These are phyloP conservation scores for Silene latifolia DNA, from an alignment of 148 eudicot species.

Conservation along the genomic window DNA sequence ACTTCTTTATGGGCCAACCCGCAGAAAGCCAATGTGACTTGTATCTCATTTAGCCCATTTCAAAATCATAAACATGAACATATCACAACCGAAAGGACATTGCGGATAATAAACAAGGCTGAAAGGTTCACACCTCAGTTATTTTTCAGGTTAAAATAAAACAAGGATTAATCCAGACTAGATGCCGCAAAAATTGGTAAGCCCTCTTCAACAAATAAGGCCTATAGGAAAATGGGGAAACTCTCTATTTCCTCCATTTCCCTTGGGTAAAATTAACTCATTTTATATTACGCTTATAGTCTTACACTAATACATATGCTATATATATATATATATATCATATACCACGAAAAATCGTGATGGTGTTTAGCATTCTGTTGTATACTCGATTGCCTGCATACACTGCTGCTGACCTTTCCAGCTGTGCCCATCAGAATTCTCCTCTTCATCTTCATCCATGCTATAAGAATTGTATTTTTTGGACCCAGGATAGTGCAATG, in stretches of 20 bases:
- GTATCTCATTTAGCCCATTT: background rate
- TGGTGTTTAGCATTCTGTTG: slow-evolving; percentile 12
- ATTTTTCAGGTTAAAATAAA: background rate
- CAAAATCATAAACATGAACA: background rate
- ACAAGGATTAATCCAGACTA: background rate
- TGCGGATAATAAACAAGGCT: background rate
- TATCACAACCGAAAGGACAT: background rate
- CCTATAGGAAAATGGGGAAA: slow-evolving; percentile 11
- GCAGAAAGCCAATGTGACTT: too few relatives aligned
- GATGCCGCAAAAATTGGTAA: slow-evolving; percentile 25
- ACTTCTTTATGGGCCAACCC: too few relatives aligned
- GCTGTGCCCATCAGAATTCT: slow-evolving; percentile 46
- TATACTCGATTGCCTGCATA: slow-evolving; percentile 4
- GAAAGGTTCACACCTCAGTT: background rate
- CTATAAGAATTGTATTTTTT: slow-evolving; percentile 32
- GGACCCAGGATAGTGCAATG: slow-evolving; percentile 27
- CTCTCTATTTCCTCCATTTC: background rate
- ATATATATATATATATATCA: too few relatives aligned
- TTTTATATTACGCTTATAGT: background rate
- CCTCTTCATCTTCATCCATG: slow-evolving; percentile 43
- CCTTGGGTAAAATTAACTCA: slow-evolving; percentile 5
- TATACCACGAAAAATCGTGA: slow-evolving; percentile 16
- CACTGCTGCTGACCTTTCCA: slow-evolving; percentile 20
- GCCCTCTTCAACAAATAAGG: slow-evolving; percentile 16
- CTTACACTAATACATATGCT: slow-evolving; percentile 3